Conservation (phyloP, 768 basidiomycete genomes). For the Amanita pallidorosea region DNA sequence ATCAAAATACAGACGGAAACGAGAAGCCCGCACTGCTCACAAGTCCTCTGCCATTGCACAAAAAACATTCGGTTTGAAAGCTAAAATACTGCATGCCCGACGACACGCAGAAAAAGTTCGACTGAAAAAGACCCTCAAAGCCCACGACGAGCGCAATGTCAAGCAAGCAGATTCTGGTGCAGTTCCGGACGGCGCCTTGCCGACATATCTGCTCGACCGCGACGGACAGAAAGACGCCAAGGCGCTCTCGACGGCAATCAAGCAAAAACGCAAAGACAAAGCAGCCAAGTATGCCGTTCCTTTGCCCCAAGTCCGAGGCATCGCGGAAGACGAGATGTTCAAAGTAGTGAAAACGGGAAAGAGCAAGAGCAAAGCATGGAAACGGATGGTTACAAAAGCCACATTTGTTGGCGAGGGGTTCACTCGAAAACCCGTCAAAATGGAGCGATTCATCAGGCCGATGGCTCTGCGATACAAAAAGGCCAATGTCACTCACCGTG, state of each 20-base stretch:
- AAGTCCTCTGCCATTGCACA: slow-evolving; percentile 77
- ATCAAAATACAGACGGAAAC: slow-evolving; percentile 53
- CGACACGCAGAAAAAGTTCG: slow-evolving; percentile 97
- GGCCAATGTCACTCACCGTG: slow-evolving; percentile 98
- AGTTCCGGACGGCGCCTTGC: slow-evolving; percentile 83
- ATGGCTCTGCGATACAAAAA: slow-evolving; percentile 98
- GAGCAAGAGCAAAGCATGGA: slow-evolving; percentile 94
- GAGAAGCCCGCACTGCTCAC: slow-evolving; percentile 69
- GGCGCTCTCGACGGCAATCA: slow-evolving; percentile 89
- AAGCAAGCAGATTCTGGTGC: slow-evolving; percentile 83
- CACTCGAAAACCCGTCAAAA: slow-evolving; percentile 96
- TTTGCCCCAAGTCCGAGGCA: slow-evolving; percentile 91
- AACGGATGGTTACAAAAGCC: slow-evolving; percentile 98
- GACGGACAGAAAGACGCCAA: slow-evolving; percentile 99
- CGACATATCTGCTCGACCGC: slow-evolving; percentile 91
- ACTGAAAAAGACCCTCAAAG: slow-evolving; percentile 98
- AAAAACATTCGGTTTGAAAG: slow-evolving; percentile 93
- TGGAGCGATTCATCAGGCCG: slow-evolving; percentile 95
- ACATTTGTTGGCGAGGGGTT: slow-evolving; percentile 98
- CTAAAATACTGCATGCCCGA: slow-evolving; percentile 94
- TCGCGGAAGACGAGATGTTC: slow-evolving; percentile 99
- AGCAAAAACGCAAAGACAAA: slow-evolving; percentile 98
- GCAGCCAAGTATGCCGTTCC: slow-evolving; percentile 98
- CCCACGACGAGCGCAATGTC: slow-evolving; percentile 97
- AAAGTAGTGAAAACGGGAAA: slow-evolving; percentile 98